Evolutionary conservation across 1,284 basidiomycete genomes (phyloP).

Genomic region (Cryptococcus deneoformans): DNA sequence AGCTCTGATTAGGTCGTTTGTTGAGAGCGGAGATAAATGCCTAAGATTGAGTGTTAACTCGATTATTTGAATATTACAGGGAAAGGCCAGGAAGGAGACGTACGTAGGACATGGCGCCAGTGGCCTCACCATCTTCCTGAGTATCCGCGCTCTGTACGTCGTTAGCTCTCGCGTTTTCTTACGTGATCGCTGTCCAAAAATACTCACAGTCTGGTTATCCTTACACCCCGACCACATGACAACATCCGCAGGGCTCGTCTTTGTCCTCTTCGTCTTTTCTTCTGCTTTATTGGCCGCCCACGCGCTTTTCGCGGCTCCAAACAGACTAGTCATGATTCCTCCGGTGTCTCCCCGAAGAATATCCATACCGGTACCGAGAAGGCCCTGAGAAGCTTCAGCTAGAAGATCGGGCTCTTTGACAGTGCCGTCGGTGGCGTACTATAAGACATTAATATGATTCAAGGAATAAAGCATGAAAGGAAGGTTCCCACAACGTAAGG

Average conservation of each 20-base stretch:
- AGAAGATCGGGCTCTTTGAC: constrained; percentile 86
- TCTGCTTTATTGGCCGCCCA: constrained; percentile 59
- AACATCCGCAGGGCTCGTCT: constrained; percentile 72
- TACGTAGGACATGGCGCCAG: constrained; percentile 69
- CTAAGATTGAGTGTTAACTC: constrained; percentile 45
- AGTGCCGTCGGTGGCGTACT: constrained; percentile 91
- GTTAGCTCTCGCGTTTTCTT: background rate
- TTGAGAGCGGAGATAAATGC: constrained; percentile 68
- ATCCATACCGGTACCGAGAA: constrained; percentile 53
- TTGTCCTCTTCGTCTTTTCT: constrained; percentile 62
- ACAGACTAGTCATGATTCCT: constrained; percentile 57
- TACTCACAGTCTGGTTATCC: constrained; percentile 75
- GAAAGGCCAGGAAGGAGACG: constrained; percentile 4
- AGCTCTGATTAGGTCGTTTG: constrained; percentile 69
- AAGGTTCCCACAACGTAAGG: constrained; percentile 55
- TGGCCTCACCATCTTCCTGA: constrained; percentile 70
- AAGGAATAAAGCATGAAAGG: background rate
- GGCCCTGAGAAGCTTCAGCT: constrained; percentile 69
- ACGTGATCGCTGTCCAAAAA: background rate
- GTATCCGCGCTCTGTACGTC: constrained; percentile 63
- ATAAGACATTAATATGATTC: background rate
- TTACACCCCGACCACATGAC: constrained; percentile 78
- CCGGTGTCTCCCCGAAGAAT: constrained; percentile 64
- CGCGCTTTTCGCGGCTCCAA: constrained; percentile 47
- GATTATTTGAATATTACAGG: background rate